Base-by-base conservation (phyloP, 2,329 filamentous ascomycete species). In the Monilinia vaccinii-corymbosi region DNA sequence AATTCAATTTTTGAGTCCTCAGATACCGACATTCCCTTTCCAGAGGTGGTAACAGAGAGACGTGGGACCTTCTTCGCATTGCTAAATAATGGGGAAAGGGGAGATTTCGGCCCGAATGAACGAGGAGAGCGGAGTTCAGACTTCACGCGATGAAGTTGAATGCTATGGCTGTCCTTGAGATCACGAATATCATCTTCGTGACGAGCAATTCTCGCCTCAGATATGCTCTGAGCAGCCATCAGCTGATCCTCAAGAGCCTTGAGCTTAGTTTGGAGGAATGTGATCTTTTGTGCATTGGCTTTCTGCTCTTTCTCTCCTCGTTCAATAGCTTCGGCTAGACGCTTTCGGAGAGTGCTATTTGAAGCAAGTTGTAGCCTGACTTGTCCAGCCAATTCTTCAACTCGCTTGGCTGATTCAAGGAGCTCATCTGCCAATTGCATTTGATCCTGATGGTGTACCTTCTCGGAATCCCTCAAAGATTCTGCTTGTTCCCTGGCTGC, bases 291-390 rank as follows among this genome's bases (percentile, higher is more conserved):
- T 16, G 88, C 88, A 63, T 91, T 95, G 62, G 85, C 77, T 69
- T 86, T 86, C 72, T 96, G 92, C 68, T 94, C 90, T 36, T 81
- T 80, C 69, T 97, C 93, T 60, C 93, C 92, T 64, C 91, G 88
- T 56, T 84, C 78, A 42, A 97, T 89, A 1, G 92, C 91, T 23
- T 89, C 83, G 8, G 86, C 78, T 2, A 99, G 84, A 46, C 93
- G 88, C 60, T 82, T 78, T 60, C 91, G 87, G 53, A 99, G 79
- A 32, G 82, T 79, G 42, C 82, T 79, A 73, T 97, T 97, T 36
- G 82, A 82, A n/a, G 85, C 78, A 46, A 97, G 80, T 73, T 97
- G 93, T 60, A 85, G 79, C 60, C 87, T 85, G 28, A 97, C 91
- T 71, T 95, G 87, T 44, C 79, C 77, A 8, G 90, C 89, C 23